phyloP scores from a whole-genome alignment of 768 basidiomycete species.

The Epithele typhae region DNA sequence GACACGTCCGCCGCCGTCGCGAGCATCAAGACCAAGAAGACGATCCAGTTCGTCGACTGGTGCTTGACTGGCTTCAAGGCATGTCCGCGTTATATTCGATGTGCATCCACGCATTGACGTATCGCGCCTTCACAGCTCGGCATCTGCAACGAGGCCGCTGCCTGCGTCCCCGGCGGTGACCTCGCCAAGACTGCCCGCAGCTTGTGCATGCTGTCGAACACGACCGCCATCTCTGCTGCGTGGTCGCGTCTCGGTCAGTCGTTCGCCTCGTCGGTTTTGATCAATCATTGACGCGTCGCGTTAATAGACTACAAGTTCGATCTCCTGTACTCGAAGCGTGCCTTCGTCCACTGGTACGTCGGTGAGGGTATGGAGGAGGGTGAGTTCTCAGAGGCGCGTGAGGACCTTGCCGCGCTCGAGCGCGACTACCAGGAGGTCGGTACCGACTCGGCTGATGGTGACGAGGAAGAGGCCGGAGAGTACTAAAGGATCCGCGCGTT shows the following conservation, averaged over 20 bases:
- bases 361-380: conserved; percentile 99
- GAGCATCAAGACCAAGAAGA: conserved; percentile 94
- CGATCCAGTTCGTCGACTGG: conserved; percentile 99
- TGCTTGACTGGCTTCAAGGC: conserved; percentile 96
- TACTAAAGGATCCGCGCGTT: conserved; percentile 34
- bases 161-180: conserved; percentile 89
- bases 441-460: conserved; percentile 68
- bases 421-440: conserved; percentile 93
- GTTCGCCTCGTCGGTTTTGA: too few relatives aligned
- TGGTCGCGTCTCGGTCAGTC: conserved; percentile 77
- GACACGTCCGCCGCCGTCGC: conserved; percentile 92
- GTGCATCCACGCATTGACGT: conserved; percentile 17
- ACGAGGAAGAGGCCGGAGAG: conserved; percentile 48
- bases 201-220: conserved; percentile 97
- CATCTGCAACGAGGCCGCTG: conserved; percentile 95
- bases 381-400: conserved; percentile 97
- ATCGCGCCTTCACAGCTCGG: conserved; percentile 56
- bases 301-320: conserved; percentile 97
- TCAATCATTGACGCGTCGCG: too few relatives aligned
- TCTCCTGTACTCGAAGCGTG: conserved; percentile 94
- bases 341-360: conserved; percentile 92
- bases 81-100: conserved; percentile 3
- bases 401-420: conserved; percentile 96
- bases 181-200: conserved; percentile 92
- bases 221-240: conserved; percentile 89